Percentiles rank a stretch among this genome's conserved stretches.
Conservation (phyloP, 2,329 filamentous ascomycete genomes). For the Hysterium pulicare region DNA sequence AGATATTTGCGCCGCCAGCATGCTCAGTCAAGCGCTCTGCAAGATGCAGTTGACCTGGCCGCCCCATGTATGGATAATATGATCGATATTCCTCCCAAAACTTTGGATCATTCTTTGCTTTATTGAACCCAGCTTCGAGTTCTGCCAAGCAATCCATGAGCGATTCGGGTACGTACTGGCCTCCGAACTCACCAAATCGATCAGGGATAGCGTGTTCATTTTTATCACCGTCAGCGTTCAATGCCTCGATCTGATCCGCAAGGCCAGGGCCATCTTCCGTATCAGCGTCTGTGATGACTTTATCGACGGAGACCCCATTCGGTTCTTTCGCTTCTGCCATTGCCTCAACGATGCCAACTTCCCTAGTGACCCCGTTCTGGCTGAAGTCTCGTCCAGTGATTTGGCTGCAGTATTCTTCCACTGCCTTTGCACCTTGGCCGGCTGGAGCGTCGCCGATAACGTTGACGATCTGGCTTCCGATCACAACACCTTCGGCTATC, state of each 20-base stretch:
- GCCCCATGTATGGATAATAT: conserved; percentile 96
- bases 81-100: conserved; percentile 98
- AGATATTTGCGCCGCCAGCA: conserved; percentile 91
- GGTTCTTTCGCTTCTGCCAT: conserved; percentile 60
- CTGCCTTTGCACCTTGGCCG: conserved; percentile 65
- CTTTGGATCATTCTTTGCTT: conserved; percentile 77
- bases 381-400: conserved; percentile 58
- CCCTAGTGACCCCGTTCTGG: conserved; percentile 53
- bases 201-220: conserved; percentile 63
- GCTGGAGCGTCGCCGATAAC: conserved; percentile 67
- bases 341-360: conserved; percentile 69
- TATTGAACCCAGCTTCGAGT: conserved; percentile 85
- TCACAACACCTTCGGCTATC: conserved; percentile 90
- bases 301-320: conserved; percentile 64
- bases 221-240: conserved; percentile 60
- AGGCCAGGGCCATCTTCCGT: conserved; percentile 61
- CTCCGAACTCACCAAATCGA: conserved; percentile 92
- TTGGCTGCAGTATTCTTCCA: conserved; percentile 82
- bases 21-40: conserved; percentile 85
- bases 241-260: conserved; percentile 77
- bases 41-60: conserved; percentile 85
- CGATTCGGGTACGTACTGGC: conserved; percentile 95
- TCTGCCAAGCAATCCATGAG: conserved; percentile 95
- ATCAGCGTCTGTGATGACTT: conserved; percentile 60
- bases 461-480: conserved; percentile 91